Base-by-base conservation (phyloP, 1,284 basidiomycete species). In the Uromyces viciae-fabae region DNA sequence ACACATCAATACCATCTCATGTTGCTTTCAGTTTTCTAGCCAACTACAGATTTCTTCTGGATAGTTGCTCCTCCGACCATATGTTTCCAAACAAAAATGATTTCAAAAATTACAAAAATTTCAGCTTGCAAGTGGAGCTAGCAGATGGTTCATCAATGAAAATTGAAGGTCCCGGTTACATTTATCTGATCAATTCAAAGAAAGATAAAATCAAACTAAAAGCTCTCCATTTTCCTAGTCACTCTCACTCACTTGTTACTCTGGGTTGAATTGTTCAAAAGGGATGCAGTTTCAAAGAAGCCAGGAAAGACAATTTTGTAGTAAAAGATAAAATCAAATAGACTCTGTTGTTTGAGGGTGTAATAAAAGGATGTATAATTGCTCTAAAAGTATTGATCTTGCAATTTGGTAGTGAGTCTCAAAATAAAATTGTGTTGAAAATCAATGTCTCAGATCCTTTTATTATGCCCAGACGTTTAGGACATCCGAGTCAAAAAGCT, bases 51-150 rank as follows among this genome's bases (percentile, higher is more conserved):
- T 33, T 60, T 11, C n/a, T 60, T 8, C 54, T 75, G 2, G 73
- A 60, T 40, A 33, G 42, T 40, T 49, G 52, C 31, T 75, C 31
- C 22, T 75, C 54, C 5, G 33, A 75, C 42, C 73, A 75, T 54
- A 74, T 74, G 72, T 52, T 40, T 22, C 31, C 72, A 7, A 31
- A 74, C 5, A 58, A 58, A 31, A 36, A 28, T 5, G 4, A 2
- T 2, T 73, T 73, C 46, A 4, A 4, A 2, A 40, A 7, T 11
- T 73, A 73, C 28, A 52, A 73, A 5, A 0, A 9, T 2, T 15
- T 43, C 1, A 11, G 19, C 2, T 73, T 46, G 1, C 52, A 25
- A 0, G 36, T 73, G 15, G 49, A 43, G 17, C 28, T 73, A 5
- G 71, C 71, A 0, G 71, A 73, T 33, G 71, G 71, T 14, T 22